A percentile compares a stretch with the other conserved stretches of the same genome.
phyloP scores from a whole-genome alignment of 129 eudicot genomes.

The Ambrosia artemisiifolia region DNA sequence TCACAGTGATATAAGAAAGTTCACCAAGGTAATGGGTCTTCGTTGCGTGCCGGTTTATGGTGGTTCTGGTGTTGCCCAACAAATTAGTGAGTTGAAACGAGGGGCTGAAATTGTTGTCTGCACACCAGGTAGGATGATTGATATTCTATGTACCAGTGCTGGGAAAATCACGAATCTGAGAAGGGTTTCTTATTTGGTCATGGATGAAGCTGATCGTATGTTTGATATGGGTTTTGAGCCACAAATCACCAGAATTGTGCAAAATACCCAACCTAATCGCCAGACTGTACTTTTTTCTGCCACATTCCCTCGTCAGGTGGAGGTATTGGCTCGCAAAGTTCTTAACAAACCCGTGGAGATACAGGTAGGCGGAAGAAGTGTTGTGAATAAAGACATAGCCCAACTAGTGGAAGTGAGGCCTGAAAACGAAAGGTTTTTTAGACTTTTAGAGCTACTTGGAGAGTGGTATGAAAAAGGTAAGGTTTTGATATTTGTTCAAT shows the following conservation, averaged over 20 bases:
- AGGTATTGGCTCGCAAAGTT: constrained; percentile 73
- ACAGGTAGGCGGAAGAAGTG: constrained; percentile 86
- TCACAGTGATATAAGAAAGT: constrained; percentile 65
- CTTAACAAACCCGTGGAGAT: constrained; percentile 66
- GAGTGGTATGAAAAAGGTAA: constrained; percentile 91
- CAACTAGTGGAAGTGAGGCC: constrained; percentile 78
- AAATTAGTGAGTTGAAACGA: constrained; percentile 69
- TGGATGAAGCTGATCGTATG: constrained; percentile 91
- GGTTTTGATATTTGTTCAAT: constrained; percentile 62
- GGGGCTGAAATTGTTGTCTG: constrained; percentile 83
- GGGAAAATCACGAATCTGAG: constrained; percentile 79
- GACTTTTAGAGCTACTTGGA: constrained; percentile 66
- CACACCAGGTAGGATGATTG: constrained; percentile 83
- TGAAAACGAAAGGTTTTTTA: constrained; percentile 60
- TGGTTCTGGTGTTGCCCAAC: constrained; percentile 89
- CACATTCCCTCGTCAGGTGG: constrained; percentile 82
- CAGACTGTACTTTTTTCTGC: constrained; percentile 81
- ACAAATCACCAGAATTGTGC: constrained; percentile 70
- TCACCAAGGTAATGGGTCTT: constrained; percentile 59
- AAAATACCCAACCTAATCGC: constrained; percentile 80
- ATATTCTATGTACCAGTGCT: constrained; percentile 69
- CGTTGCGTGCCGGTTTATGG: constrained; percentile 83
- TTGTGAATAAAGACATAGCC: constrained; percentile 71
- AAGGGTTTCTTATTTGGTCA: constrained; percentile 70
- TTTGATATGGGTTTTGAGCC: constrained; percentile 93